These are phyloP conservation scores for Cenchrus purpureus DNA, from an alignment of 176 grass and related monocot species.

Conservation along the genomic window DNA sequence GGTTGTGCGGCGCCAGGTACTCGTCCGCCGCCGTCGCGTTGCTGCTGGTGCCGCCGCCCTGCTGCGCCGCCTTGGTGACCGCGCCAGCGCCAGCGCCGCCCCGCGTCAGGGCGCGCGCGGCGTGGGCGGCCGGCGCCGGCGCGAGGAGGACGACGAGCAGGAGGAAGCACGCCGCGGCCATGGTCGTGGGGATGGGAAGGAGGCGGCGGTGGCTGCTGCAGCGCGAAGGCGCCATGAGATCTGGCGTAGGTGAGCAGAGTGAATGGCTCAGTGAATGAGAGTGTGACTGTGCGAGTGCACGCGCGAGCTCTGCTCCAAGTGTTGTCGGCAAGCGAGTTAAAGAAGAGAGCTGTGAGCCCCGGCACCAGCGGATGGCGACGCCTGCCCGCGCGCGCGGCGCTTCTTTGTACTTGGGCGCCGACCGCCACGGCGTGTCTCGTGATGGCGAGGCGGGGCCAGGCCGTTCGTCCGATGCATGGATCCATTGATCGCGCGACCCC, in stretches of 20 bases:
- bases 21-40: slow-evolving; percentile 30
- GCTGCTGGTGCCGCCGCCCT: neutral
- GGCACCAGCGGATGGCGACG: slow-evolving; percentile 28
- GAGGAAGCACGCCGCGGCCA: slow-evolving; percentile 31
- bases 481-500: neutral
- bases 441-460: neutral
- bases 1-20: slow-evolving; percentile 70
- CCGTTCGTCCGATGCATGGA: neutral
- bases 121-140: slow-evolving; percentile 10
- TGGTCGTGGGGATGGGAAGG: neutral
- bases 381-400: neutral
- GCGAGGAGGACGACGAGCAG: neutral
- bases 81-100: neutral
- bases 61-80: slow-evolving; percentile 21
- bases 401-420: neutral
- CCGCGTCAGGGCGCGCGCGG: neutral
- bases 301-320: neutral
- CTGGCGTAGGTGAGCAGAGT: slow-evolving; percentile 48
- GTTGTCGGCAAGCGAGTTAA: slow-evolving; percentile 45
- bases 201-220: neutral
- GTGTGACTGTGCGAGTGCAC: neutral
- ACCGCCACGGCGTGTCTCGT: neutral
- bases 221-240: slow-evolving; percentile 44
- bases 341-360: neutral
- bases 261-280: slow-evolving; percentile 30